phyloP scores from a whole-genome alignment of 139 green algal genomes.

The Chlamydomonas incerta region DNA sequence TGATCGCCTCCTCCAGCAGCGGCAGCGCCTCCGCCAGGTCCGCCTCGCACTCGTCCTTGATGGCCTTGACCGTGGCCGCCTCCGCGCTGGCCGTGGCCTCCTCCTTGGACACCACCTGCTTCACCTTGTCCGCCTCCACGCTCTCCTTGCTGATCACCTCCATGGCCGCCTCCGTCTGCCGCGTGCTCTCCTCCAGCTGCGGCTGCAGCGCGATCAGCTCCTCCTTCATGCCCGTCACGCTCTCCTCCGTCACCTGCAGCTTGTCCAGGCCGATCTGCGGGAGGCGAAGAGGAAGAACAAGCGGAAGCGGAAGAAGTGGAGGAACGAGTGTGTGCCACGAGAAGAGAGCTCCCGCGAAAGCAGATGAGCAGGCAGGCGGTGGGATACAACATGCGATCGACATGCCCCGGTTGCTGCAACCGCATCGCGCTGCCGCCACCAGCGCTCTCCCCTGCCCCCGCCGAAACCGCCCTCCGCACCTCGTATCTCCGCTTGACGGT shows the following conservation, averaged over 20 bases:
- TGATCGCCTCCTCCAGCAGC: conserved; percentile 74
- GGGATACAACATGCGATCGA: too few relatives aligned
- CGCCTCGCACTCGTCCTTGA: conserved; percentile 85
- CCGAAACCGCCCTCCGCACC: conserved; percentile 11
- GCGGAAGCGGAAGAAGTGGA: too few relatives aligned
- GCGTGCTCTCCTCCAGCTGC: conserved; percentile 74
- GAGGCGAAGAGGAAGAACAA: too few relatives aligned
- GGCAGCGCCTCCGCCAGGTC: conserved; percentile 79
- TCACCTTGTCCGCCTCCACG: conserved; percentile 79
- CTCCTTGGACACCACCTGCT: conserved; percentile 79
- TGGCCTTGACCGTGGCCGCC: conserved; percentile 78
- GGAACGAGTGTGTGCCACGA: too few relatives aligned
- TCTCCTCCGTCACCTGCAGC: conserved; percentile 73
- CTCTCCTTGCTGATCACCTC: conserved; percentile 66
- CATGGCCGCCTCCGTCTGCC: conserved; percentile 81
- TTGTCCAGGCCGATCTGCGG: conserved; percentile 75
- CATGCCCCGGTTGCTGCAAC: too few relatives aligned
- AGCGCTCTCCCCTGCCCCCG: too few relatives aligned
- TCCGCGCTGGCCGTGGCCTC: conserved; percentile 77
- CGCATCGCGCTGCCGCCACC: too few relatives aligned
- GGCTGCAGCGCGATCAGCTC: conserved; percentile 88
- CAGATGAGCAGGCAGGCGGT: too few relatives aligned
- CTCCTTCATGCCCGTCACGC: conserved; percentile 77
- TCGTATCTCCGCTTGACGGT: conserved; percentile 75
- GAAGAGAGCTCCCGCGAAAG: too few relatives aligned